A percentile compares a stretch with the other conserved stretches of the same genome.
These are phyloP conservation scores for Podosphaera xanthii DNA, from an alignment of 2,329 filamentous ascomycete genomes.

Conservation along the genomic window DNA sequence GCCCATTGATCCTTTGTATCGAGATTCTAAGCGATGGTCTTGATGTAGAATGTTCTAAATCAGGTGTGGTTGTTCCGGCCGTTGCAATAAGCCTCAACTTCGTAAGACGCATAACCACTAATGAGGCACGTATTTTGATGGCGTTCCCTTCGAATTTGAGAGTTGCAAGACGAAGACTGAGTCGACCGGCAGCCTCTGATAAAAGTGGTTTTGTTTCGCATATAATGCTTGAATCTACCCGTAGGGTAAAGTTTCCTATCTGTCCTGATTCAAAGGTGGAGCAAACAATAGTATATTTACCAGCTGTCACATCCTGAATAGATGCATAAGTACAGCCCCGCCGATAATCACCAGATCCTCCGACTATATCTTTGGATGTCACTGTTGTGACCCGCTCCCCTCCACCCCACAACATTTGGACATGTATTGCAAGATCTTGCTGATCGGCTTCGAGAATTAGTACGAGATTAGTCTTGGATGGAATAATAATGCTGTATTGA, in stretches of 20 bases:
- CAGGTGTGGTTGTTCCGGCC: background rate
- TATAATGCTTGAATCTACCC: conserved; percentile 40
- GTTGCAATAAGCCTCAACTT: conserved; percentile 9
- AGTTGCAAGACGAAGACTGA: conserved; percentile 35
- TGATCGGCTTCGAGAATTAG: conserved; percentile 49
- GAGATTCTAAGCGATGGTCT: conserved; percentile 40
- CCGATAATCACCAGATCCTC: conserved; percentile 73
- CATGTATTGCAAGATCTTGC: conserved; percentile 51
- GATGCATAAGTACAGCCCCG: conserved; percentile 54
- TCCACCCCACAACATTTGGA: conserved; percentile 60
- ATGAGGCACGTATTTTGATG: conserved; percentile 23
- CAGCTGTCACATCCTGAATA: conserved; percentile 34
- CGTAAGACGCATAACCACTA: conserved; percentile 10
- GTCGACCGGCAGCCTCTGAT: conserved; percentile 50
- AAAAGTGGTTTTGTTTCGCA: conserved; percentile 37
- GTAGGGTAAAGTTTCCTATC: conserved; percentile 48
- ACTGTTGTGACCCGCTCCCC: conserved; percentile 50
- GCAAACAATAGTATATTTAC: conserved; percentile 69
- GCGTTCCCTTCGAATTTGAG: conserved; percentile 26
- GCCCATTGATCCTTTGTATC: conserved; percentile 49
- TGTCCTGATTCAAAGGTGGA: conserved; percentile 77
- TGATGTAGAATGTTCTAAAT: conserved; percentile 3
- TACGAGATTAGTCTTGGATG: conserved; percentile 35
- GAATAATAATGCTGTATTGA: conserved; percentile 49
- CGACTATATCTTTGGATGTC: conserved; percentile 53